Percentiles rank a stretch among this genome's conserved stretches.
Evolutionary conservation across 257 asterid genomes (phyloP).

Genomic region (Capsicum baccatum): DNA sequence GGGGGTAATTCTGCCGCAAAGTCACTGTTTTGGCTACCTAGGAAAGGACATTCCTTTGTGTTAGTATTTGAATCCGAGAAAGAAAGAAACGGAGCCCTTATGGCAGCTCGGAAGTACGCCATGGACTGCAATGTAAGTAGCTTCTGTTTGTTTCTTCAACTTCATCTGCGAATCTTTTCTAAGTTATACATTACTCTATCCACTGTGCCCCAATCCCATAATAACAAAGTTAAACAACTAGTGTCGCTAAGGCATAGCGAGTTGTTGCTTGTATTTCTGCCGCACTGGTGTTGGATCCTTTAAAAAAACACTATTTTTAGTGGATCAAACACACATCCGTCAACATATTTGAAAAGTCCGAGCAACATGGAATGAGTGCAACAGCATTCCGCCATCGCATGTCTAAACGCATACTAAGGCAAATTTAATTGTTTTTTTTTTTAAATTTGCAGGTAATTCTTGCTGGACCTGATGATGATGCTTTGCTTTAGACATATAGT

Average conservation of each 20-base stretch:
- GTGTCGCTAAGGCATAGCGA: background rate
- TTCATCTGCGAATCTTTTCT: background rate
- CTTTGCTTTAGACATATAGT: conserved; percentile 63
- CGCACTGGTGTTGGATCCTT: background rate
- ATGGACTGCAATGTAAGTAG: conserved; percentile 87
- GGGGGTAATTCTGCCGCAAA: conserved; percentile 96
- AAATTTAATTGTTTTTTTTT: background rate
- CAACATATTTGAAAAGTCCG: background rate
- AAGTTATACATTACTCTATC: background rate
- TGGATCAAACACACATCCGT: background rate
- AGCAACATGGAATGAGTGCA: background rate
- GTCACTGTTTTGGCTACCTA: conserved; percentile 91
- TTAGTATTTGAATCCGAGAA: conserved; percentile 81
- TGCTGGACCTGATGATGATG: conserved; percentile 98
- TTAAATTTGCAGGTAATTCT: conserved; percentile 65
- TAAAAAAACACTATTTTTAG: background rate
- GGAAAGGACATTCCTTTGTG: conserved; percentile 88
- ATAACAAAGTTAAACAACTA: background rate
- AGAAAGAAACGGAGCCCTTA: conserved; percentile 80
- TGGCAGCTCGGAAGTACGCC: conserved; percentile 81
- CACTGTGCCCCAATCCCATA: background rate
- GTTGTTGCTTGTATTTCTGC: background rate
- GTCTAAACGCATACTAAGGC: background rate
- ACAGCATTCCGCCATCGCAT: background rate
- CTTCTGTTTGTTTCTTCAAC: background rate